Evolutionary conservation across 345 rosid species (phyloP).

Genomic region (Lepidium africanum): DNA sequence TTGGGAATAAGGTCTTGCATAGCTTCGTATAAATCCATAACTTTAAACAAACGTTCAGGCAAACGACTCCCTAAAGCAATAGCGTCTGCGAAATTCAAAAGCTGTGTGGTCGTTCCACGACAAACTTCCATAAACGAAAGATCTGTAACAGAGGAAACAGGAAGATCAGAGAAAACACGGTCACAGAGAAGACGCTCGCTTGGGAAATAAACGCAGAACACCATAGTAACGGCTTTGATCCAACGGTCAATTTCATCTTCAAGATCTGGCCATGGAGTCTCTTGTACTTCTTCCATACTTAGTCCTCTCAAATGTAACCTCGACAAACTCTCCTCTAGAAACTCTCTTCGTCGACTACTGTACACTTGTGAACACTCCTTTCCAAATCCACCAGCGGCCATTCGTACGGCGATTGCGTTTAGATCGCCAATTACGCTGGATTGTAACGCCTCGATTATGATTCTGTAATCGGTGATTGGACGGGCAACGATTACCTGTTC

Average conservation of each 20-base stretch:
- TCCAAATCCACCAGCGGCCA: slow-evolving; percentile 71
- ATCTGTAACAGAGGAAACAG: slow-evolving; percentile 48
- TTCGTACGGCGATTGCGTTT: slow-evolving; percentile 72
- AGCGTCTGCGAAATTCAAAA: slow-evolving; percentile 70
- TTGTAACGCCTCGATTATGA: slow-evolving; percentile 73
- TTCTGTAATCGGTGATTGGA: slow-evolving; percentile 58
- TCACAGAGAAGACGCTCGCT: slow-evolving; percentile 89
- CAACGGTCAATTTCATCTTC: slow-evolving; percentile 86
- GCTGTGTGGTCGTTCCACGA: slow-evolving; percentile 64
- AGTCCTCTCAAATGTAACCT: slow-evolving; percentile 61
- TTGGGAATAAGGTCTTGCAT: slow-evolving; percentile 68
- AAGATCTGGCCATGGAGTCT: slow-evolving; percentile 64
- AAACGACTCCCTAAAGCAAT: slow-evolving; percentile 69
- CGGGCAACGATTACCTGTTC: slow-evolving; percentile 44
- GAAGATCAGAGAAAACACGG: slow-evolving; percentile 68
- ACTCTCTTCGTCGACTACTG: slow-evolving; percentile 68
- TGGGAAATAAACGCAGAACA: slow-evolving; percentile 74
- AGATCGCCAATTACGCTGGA: slow-evolving; percentile 67
- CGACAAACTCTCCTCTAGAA: slow-evolving; percentile 74
- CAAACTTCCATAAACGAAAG: slow-evolving; percentile 91
- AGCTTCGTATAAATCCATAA: slow-evolving; percentile 76
- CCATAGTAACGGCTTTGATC: slow-evolving; percentile 67
- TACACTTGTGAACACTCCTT: slow-evolving; percentile 81
- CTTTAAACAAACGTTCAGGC: slow-evolving; percentile 83
- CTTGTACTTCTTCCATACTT: slow-evolving; percentile 69